Evolutionary conservation across 495 filamentous ascomycete genomes (phyloP).

Genomic region (Aspergillus steynii): DNA sequence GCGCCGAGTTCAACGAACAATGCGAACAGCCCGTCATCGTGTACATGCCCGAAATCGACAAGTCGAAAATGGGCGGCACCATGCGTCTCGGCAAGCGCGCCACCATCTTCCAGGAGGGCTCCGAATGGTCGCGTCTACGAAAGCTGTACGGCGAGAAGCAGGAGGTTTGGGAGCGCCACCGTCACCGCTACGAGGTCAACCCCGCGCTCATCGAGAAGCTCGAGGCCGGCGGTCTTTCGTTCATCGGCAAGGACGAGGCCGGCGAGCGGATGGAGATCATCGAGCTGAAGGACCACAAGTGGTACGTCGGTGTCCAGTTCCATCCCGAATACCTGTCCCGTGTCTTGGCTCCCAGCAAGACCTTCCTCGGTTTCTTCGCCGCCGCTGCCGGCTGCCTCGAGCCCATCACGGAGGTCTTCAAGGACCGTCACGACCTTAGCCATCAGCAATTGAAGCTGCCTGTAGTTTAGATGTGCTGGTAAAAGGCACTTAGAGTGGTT

Average conservation of each 20-base stretch:
- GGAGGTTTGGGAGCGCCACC: constrained; percentile 51
- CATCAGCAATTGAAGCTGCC: constrained; percentile 3
- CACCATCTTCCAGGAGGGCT: constrained; percentile 72
- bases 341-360: constrained; percentile 71
- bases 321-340: constrained; percentile 81
- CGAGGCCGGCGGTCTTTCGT: constrained; percentile 37
- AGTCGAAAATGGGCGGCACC: constrained; percentile 75
- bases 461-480: constrained; percentile 1
- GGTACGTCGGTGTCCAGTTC: constrained; percentile 87
- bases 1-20: constrained; percentile 62
- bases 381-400: constrained; percentile 66
- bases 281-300: constrained; percentile 87
- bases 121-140: constrained; percentile 79
- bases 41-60: constrained; percentile 89
- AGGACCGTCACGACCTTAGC: constrained; percentile 13
- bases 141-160: constrained; percentile 63
- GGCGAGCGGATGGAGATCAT: constrained; percentile 89
- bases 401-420: constrained; percentile 35
- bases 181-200: constrained; percentile 52
- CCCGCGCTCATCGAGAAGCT: constrained; percentile 37
- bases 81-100: constrained; percentile 85
- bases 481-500: not conserved
- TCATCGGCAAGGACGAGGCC: constrained; percentile 75
- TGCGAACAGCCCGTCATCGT: constrained; percentile 67
- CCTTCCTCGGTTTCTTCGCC: constrained; percentile 86